Conservation (phyloP, 1,139 yeast genomes). For the Yamadazyma atlantica region DNA sequence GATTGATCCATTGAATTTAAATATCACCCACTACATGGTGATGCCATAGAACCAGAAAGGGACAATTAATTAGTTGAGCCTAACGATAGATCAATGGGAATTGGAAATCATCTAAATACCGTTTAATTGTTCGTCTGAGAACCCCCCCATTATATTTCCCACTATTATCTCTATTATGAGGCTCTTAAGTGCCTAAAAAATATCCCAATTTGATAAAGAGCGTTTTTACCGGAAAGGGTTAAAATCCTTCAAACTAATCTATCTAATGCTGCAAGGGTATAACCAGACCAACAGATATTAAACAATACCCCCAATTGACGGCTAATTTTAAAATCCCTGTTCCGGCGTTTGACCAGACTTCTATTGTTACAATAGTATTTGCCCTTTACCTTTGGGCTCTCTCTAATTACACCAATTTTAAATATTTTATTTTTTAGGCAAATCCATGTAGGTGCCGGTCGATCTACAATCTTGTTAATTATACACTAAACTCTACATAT, state of each 20-base stretch:
- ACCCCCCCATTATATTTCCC: not conserved
- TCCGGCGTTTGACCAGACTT: no score
- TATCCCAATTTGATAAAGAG: not conserved
- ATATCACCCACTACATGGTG: not conserved
- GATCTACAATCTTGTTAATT: no score
- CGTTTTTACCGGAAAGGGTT: not conserved
- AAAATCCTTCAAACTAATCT: not conserved
- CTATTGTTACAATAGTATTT: no score
- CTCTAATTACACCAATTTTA: no score
- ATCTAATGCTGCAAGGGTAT: no score
- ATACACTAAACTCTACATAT: no score
- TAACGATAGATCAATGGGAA: not conserved
- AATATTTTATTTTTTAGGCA: no score
- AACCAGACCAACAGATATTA: no score
- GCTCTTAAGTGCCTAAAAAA: not conserved
- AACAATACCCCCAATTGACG: no score
- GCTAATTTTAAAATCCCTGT: no score
- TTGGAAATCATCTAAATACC: not conserved
- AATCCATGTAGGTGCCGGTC: no score
- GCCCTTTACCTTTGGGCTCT: no score
- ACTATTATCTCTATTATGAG: not conserved
- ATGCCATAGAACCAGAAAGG: not conserved
- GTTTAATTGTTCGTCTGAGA: not conserved
- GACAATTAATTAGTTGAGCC: not conserved
- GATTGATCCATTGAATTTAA: not conserved